phyloP scores from a whole-genome alignment of 139 green algal genomes.

The Chlorella sp. region DNA sequence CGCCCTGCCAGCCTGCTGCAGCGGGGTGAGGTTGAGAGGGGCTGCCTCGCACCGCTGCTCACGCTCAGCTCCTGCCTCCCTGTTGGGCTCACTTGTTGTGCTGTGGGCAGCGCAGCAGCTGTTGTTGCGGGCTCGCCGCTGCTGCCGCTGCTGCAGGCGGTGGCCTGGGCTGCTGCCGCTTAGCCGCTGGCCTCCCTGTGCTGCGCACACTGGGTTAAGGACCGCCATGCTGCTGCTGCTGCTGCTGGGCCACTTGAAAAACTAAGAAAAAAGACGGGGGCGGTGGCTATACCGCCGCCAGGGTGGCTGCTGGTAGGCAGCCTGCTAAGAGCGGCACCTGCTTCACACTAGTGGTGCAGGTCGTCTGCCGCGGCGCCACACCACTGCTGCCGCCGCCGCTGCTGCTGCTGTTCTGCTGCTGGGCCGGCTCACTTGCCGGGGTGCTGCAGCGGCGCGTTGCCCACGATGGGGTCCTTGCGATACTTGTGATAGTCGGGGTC shows the following conservation, averaged over 20 bases:
- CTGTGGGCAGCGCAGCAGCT: no score
- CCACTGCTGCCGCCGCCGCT: not conserved
- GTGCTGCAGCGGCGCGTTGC: constrained; percentile 16
- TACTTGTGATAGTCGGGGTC: constrained; percentile 42
- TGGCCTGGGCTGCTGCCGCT: not conserved
- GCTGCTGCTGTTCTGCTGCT: no score
- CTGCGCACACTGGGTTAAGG: no score
- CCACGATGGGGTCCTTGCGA: constrained; percentile 10
- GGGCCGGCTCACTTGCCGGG: not conserved
- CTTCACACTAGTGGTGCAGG: not conserved
- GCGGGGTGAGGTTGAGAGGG: not conserved
- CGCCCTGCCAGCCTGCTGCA: not conserved
- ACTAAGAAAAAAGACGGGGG: no score
- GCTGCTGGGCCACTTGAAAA: not conserved
- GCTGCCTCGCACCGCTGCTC: no score
- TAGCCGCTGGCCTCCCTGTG: no score
- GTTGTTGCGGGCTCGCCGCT: not conserved
- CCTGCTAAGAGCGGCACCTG: no score
- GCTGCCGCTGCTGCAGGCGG: no score
- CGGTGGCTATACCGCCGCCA: no score
- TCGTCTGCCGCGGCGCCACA: not conserved
- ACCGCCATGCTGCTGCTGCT: not conserved
- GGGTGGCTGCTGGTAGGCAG: no score
- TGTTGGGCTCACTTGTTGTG: no score
- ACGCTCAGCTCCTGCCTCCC: no score